These are phyloP conservation scores for Ceratobasidium sp. DNA, from an alignment of 1,284 basidiomycete genomes.

Conservation along the genomic window DNA sequence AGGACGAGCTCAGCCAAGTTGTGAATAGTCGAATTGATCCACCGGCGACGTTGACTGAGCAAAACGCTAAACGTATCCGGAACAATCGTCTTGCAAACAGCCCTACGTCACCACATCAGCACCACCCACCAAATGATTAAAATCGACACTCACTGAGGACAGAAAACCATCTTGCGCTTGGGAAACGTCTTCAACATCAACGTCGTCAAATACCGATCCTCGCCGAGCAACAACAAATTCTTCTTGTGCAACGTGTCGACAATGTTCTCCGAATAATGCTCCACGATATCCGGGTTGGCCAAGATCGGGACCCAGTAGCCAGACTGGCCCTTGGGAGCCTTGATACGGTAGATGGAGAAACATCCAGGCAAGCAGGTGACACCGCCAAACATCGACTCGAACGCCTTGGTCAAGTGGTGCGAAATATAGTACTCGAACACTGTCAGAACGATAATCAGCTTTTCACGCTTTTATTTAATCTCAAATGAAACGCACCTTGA, in stretches of 20 bases:
- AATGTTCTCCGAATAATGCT: conserved; percentile 95
- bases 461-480: not conserved
- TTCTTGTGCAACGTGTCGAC: conserved; percentile 98
- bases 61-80: conserved; percentile 95
- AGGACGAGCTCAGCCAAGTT: conserved; percentile 99
- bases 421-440: conserved; percentile 99
- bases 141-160: conserved; percentile 73
- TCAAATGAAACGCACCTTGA: conserved; percentile 63
- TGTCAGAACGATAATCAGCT: not conserved
- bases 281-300: conserved; percentile 96
- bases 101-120: not conserved
- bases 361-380: conserved; percentile 99
- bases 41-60: conserved; percentile 95
- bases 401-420: conserved; percentile 97
- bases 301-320: conserved; percentile 99
- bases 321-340: conserved; percentile 84
- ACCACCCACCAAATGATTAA: no score
- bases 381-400: conserved; percentile 99
- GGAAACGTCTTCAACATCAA: conserved; percentile 96
- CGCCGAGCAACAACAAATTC: conserved; percentile 94
- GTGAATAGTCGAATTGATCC: conserved; percentile 99
- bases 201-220: conserved; percentile 98
- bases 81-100: conserved; percentile 89
- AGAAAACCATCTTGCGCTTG: conserved; percentile 99
- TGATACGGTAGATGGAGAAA: conserved; percentile 99